phyloP scores from a whole-genome alignment of 129 eudicot genomes.

The Scalesia atractyloides region DNA sequence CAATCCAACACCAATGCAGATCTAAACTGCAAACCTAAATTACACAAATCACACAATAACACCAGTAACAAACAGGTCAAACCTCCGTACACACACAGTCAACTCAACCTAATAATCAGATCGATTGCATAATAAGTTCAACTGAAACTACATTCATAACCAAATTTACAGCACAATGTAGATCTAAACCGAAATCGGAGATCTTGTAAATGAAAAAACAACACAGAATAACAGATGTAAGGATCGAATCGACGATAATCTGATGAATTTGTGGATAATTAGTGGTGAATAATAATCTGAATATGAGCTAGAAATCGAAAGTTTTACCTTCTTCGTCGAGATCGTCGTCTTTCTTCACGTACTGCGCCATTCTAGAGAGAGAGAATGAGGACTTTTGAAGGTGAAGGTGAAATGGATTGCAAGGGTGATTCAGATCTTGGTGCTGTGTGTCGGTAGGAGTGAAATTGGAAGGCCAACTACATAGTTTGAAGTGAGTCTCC shows the following conservation, averaged over 20 bases:
- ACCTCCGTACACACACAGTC: constrained; percentile 11
- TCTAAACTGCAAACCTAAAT: constrained; percentile 13
- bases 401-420: constrained; percentile 10
- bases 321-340: constrained; percentile 83
- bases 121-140: constrained; percentile 11
- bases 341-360: constrained; percentile 86
- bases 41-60: neutral
- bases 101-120: constrained; percentile 16
- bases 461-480: constrained; percentile 17
- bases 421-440: constrained; percentile 22
- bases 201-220: constrained; percentile 14
- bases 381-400: neutral
- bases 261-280: neutral
- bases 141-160: neutral
- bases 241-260: neutral
- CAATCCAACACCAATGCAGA: constrained; percentile 8
- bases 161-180: constrained; percentile 19
- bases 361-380: constrained; percentile 55
- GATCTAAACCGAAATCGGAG: constrained; percentile 15
- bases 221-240: neutral
- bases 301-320: neutral
- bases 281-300: neutral
- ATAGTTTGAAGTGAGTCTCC: no score
- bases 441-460: constrained; percentile 23
- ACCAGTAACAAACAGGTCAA: constrained; percentile 4